A percentile compares a stretch with the other conserved stretches of the same genome.
Conservation (phyloP, 1,284 basidiomycete species). For the Apiotrichum porosum region DNA sequence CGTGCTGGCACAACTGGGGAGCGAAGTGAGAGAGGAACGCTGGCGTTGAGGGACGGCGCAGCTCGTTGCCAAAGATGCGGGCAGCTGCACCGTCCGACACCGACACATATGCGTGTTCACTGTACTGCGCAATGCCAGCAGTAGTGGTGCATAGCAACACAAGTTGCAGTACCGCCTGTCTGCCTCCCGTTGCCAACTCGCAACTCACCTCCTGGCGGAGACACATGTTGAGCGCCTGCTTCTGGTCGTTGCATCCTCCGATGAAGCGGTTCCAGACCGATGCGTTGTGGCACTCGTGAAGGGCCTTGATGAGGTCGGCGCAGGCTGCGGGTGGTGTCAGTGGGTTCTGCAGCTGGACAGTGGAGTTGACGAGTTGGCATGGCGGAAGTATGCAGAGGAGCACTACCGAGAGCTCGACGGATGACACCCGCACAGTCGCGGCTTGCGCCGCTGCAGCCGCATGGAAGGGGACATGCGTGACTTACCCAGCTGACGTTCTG, state of each 20-base stretch:
- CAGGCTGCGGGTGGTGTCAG: slow-evolving; percentile 30
- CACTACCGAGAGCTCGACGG: too few relatives aligned
- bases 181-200: too few relatives aligned
- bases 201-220: slow-evolving; percentile 65
- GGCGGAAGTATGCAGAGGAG: not conserved
- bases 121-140: too few relatives aligned
- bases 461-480: too few relatives aligned
- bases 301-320: slow-evolving; percentile 41
- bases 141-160: too few relatives aligned
- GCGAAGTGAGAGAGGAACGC: not conserved
- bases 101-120: too few relatives aligned
- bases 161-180: too few relatives aligned
- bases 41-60: not conserved
- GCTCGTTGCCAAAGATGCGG: not conserved
- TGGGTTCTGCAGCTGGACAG: not conserved
- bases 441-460: too few relatives aligned
- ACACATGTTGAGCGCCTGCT: slow-evolving; percentile 67
- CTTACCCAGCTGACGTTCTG: slow-evolving; percentile 42
- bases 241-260: slow-evolving; percentile 62
- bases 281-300: slow-evolving; percentile 42
- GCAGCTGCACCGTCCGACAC: too few relatives aligned
- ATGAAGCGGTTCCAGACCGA: slow-evolving; percentile 28
- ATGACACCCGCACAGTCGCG: too few relatives aligned
- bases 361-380: too few relatives aligned
- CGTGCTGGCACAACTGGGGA: not conserved